A percentile compares a stretch with the other conserved stretches of the same genome.
Evolutionary conservation across 768 basidiomycete species (phyloP).

Genomic region (Hortiboletus campestris): DNA sequence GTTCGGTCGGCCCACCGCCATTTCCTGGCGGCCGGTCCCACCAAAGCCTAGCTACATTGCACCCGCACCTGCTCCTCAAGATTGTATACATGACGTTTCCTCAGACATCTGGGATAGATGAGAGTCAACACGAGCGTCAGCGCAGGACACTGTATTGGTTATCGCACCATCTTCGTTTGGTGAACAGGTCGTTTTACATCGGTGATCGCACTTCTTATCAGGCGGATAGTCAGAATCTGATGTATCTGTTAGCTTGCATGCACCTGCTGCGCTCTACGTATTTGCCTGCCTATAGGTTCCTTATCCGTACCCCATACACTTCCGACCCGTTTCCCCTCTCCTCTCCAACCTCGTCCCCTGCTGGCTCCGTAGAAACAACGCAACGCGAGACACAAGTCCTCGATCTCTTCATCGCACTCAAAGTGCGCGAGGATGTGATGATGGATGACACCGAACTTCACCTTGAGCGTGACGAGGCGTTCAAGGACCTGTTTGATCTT

Average conservation of each 20-base stretch:
- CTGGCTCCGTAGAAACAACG: constrained; percentile 38
- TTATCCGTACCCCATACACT: constrained; percentile 66
- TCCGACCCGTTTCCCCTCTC: constrained; percentile 74
- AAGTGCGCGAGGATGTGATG: constrained; percentile 78
- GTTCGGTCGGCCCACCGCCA: constrained; percentile 33
- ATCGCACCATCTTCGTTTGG: constrained; percentile 56
- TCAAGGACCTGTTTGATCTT: constrained; percentile 77
- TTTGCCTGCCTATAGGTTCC: constrained; percentile 58
- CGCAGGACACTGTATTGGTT: constrained; percentile 75
- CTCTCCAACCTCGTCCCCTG: constrained; percentile 24
- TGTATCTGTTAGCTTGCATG: constrained; percentile 58
- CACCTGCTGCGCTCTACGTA: constrained; percentile 77
- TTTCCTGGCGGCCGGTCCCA: constrained; percentile 26
- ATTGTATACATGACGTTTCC: constrained; percentile 69
- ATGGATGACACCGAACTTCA: constrained; percentile 73
- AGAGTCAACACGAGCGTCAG: constrained; percentile 47
- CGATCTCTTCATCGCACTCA: constrained; percentile 77
- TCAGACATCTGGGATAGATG: constrained; percentile 39
- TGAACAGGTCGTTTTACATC: constrained; percentile 66
- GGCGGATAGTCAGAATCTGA: not conserved
- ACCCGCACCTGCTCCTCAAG: constrained; percentile 64
- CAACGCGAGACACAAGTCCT: constrained; percentile 76
- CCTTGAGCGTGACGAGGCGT: constrained; percentile 70
- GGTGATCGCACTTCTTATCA: constrained; percentile 33
- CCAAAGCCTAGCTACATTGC: constrained; percentile 38